Evolutionary conservation across 2,329 filamentous ascomycete species (phyloP), one percentile per base, ranked within the genome.

Genomic region (Colletotrichum lini): DNA sequence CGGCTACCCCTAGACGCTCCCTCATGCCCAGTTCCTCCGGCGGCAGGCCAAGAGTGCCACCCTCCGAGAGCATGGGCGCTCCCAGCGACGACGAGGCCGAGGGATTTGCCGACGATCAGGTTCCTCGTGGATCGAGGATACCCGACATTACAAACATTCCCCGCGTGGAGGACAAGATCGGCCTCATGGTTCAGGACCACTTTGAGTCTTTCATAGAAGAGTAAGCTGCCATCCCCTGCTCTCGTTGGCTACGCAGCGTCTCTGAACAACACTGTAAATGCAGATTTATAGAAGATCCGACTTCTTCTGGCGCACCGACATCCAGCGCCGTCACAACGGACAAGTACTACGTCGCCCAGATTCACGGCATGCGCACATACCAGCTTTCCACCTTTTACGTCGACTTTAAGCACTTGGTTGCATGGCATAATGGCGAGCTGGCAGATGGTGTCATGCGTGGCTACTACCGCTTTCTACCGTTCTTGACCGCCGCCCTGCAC

Each of bases 391-490:
- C 94, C 7, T 90, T 96, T 69, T 97, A 96, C 79, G 89, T 97
- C 78, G 94, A 97, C 83, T 96, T 92, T 82, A 94, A 91, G 75
- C 96, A 99, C 81, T 85, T 99, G 40, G 89, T 91, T 67, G 88
- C 90, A 45, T 92, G 92, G 80, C 91, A 93, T 77, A 93, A 95
- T 75, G 94, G 93, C 64, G 91, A 93, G 69, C 85, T 99, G 63
- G 94, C 96, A 52, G 92, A 94, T 73, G 96, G 94, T 61, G 93
- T 98, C 73, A 92, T 95, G 75, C 92, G 91, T 76, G 93, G 97
- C 78, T 98, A 98, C 85, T 98, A 98, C 82, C 94, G 96, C 75
- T 98, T 98, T 80, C 88, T 97, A 30, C 96, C 96, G 3, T 99
- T 96, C 80, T 89, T 99, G 77, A 94, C 93, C 26, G 91, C 93